Evolutionary conservation across 129 eudicot species (phyloP), one percentile per base, ranked within the genome.

Genomic region (Centrapalus pauciflorus): DNA sequence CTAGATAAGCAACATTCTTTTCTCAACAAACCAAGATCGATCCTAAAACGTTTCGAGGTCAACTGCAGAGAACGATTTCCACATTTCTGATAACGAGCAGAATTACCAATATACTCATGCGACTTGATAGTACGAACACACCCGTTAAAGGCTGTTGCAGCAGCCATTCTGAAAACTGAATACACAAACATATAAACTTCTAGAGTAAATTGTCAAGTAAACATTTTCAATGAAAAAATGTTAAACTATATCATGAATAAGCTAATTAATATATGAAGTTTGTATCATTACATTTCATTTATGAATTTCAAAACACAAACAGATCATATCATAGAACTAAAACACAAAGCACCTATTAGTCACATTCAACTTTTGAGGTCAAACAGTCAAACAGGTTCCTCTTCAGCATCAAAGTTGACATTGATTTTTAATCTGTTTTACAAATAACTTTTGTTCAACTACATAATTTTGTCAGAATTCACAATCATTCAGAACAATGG

Each of bases 111-210:
- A 67, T 67, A 77, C 35, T 86, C 79, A 24, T 26, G 69, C 50
- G 89, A 64, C 56, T 75, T 88, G 73, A 72, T 84, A 35, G 72
- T 75, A 67, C 85, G 78, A 64, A 74, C 25, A 35, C 87, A 78
- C 66, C 84, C 91, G 59, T 78, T 84, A 63, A 84, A 80, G 13
- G 81, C 71, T n/a, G 90, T 73, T 51, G 96, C 78, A 40, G 89
- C 89, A 40, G 89, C 89, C 98, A 93, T 93, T 73, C 95, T 88
- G 77, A 76, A 69, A 38, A 62, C 50, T 32, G 4, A 19, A 48
- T 8, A 38, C 25, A 52, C 4, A 7, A 20, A 12, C 4, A 35
- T 30, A 6, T 7, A 54, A 73, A 41, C 11, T 37, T 33, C 56
- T 23, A 32, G 51, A 10, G 6, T 14, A 61, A 38, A 23, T 6